A percentile compares a stretch with the other conserved stretches of the same genome.
These are phyloP conservation scores for Solanum corneliomulleri DNA, from an alignment of 257 asterid genomes.

Conservation along the genomic window DNA sequence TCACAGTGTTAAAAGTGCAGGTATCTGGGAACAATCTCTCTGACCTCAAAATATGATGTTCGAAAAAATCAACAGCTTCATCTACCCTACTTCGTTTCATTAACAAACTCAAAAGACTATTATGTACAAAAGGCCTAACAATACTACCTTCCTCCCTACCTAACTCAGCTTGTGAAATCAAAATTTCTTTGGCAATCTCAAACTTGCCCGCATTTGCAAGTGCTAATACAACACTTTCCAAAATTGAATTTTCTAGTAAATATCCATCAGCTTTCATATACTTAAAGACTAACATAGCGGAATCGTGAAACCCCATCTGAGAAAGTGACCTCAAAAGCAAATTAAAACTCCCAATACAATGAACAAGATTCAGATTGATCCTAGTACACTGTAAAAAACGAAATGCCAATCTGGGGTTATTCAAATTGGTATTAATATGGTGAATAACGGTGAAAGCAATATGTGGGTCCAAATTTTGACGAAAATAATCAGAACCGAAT, in stretches of 20 bases:
- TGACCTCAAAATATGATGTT: constrained; percentile 43
- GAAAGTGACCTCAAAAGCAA: constrained; percentile 61
- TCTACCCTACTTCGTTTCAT: constrained; percentile 35
- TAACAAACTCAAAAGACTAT: constrained; percentile 48
- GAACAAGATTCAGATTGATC: constrained; percentile 41
- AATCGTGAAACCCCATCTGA: constrained; percentile 40
- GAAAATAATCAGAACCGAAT: constrained; percentile 48
- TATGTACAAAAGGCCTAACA: constrained; percentile 47
- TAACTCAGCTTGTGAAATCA: constrained; percentile 46
- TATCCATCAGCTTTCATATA: constrained; percentile 55
- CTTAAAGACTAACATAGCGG: constrained; percentile 35
- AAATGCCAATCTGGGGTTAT: constrained; percentile 58
- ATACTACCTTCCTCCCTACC: constrained; percentile 24
- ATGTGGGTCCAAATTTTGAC: constrained; percentile 39
- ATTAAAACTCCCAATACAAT: constrained; percentile 34
- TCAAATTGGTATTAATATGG: constrained; percentile 30
- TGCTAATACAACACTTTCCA: constrained; percentile 36
- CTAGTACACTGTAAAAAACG: constrained; percentile 55
- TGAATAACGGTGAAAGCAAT: constrained; percentile 56
- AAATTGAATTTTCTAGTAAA: constrained; percentile 18
- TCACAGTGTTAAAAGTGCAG: constrained; percentile 64
- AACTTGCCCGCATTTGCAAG: constrained; percentile 45
- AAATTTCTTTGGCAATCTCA: constrained; percentile 47
- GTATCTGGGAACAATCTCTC: constrained; percentile 48
- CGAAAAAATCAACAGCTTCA: constrained; percentile 62